A percentile compares a stretch with the other conserved stretches of the same genome.
Evolutionary conservation across 176 grass and related monocot species (phyloP).

Genomic region (Poa pratensis): DNA sequence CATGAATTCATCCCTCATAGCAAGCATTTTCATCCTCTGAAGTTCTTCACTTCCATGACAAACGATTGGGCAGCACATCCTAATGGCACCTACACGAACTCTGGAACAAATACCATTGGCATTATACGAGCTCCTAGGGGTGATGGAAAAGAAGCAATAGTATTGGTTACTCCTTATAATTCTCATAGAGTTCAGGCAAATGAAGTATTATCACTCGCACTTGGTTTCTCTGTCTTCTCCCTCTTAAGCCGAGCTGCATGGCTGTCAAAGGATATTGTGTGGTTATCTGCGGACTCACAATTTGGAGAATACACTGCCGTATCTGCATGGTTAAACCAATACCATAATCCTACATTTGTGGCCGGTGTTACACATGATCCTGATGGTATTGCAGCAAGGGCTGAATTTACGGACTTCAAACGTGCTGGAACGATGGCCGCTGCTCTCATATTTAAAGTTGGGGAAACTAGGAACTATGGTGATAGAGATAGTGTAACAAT

Average conservation of each 20-base stretch:
- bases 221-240: slow-evolving; percentile 93
- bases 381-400: slow-evolving; percentile 39
- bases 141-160: slow-evolving; percentile 97
- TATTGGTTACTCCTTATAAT: slow-evolving; percentile 92
- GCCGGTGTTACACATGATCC: slow-evolving; percentile 29
- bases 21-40: slow-evolving; percentile 68
- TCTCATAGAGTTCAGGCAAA: slow-evolving; percentile 54
- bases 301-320: slow-evolving; percentile 87
- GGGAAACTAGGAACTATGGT: slow-evolving; percentile 50
- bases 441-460: slow-evolving; percentile 84
- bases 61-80: slow-evolving; percentile 39
- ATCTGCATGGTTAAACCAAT: slow-evolving; percentile 87
- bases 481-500: slow-evolving; percentile 85
- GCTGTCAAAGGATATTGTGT: slow-evolving; percentile 92
- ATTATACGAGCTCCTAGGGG: slow-evolving; percentile 88
- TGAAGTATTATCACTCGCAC: slow-evolving; percentile 75
- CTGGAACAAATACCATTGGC: slow-evolving; percentile 71
- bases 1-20: slow-evolving; percentile 64
- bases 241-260: slow-evolving; percentile 75
- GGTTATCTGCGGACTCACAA: slow-evolving; percentile 82
- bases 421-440: slow-evolving; percentile 94
- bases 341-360: slow-evolving; percentile 77
- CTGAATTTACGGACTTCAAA: slow-evolving; percentile 61
- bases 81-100: slow-evolving; percentile 50
- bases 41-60: slow-evolving; percentile 76